Base-by-base conservation (phyloP, 2,329 filamentous ascomycete species). In the Talaromyces marneffei region DNA sequence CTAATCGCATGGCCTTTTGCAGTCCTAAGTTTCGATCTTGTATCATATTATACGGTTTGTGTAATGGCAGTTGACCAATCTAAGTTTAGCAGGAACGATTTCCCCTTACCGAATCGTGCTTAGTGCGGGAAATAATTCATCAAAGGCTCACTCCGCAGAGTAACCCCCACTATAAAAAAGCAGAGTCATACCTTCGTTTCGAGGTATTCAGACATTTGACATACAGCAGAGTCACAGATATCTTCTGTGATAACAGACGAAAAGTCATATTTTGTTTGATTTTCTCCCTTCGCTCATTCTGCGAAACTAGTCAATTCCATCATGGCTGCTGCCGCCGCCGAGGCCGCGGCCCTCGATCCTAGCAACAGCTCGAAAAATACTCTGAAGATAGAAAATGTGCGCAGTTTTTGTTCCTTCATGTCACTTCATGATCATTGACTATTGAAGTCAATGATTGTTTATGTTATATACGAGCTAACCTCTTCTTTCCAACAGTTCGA, bases 321-420 rank as follows among this genome's bases (percentile, higher is more conserved):
- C 67, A 77, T 77, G 74, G 72, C 75, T 65, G 74, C 75, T 66
- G 74, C 74, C 52, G 75, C 73, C 63, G 83, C 84, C 65, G 83
- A 83, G 48, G 75, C 82, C 66, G 79, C 80, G 69, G 80, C 80
- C 65, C 77, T 86, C 67, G 80, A 84, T 70, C 81, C 82, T 60
- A 77, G 76, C 70, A 78, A 80, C 66, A 78, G 77, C 69, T 78
- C 82, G 52, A 82, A 83, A 68, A 86, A 85, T 65, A 87, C 85
- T 42, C 75, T 88, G 65, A 87, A 87, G 71, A 82, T 88, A 65
- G 85, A 88, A 76, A 86, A 86, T 71, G 78, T 79, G 65, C 66
- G 74, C n/a, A n/a, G n/a, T n/a, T n/a, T n/a, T n/a, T n/a, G 6
- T 2, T 10, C 35, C 5, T 40, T 6, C 29, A n/a, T n/a, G n/a